Conservation (phyloP, 2,329 filamentous ascomycete genomes). For the Neopestalotiopsis sp. region DNA sequence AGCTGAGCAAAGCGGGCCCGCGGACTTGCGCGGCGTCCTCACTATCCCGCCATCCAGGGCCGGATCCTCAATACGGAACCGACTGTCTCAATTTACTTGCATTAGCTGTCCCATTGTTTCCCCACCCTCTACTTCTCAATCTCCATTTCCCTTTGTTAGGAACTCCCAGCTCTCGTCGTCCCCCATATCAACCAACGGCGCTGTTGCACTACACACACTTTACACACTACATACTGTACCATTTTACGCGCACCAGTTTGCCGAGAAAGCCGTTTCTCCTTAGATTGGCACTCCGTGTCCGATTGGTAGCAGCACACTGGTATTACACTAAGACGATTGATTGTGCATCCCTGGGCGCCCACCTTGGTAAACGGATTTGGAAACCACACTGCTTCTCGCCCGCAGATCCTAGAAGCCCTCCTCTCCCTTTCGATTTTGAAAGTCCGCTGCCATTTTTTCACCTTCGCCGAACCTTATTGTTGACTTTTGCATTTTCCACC, state of each 20-base stretch:
- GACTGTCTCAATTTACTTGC: slow-evolving; percentile 14
- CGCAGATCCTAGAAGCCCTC: not conserved
- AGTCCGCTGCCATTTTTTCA: not conserved
- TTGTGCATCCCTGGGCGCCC: not conserved
- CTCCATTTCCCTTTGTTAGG: slow-evolving; percentile 13
- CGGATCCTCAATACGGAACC: slow-evolving; percentile 9
- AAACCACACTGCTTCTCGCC: not conserved
- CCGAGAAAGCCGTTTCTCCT: slow-evolving; percentile 10
- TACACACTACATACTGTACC: not conserved
- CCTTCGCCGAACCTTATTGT: slow-evolving; percentile 2
- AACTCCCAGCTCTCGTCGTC: slow-evolving; percentile 1
- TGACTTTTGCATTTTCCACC: not conserved
- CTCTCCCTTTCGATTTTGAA: slow-evolving; percentile 6
- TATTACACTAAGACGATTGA: not conserved
- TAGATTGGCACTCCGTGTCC: not conserved
- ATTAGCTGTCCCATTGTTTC: slow-evolving; percentile 16
- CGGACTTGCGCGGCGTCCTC: not conserved
- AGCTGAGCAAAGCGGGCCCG: not conserved
- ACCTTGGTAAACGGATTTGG: not conserved
- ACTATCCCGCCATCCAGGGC: not conserved
- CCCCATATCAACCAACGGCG: not conserved
- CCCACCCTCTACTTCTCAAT: not conserved
- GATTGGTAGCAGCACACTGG: not conserved
- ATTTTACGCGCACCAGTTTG: not conserved
- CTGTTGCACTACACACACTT: too few relatives aligned